Evolutionary conservation across 2,329 filamentous ascomycete genomes (phyloP), one percentile per base, ranked within the genome.

Genomic region (Epichloe uncinata): DNA sequence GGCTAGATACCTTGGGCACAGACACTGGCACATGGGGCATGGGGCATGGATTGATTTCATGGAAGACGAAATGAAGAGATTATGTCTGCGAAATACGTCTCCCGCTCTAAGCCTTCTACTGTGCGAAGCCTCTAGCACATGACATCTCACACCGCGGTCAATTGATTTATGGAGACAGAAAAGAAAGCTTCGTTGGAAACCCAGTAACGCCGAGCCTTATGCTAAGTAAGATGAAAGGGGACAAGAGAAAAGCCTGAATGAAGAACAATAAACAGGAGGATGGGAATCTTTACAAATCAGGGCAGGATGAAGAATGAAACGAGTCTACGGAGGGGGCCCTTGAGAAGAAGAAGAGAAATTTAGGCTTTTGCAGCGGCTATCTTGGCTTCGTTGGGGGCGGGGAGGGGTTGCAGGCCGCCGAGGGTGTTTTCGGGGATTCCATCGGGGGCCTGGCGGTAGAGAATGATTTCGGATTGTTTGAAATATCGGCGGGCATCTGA

Each of bases 401-500:
- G 67, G 38, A 74, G 63, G 47, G 62, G 59, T 47, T 70, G 69
- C 45, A 63, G 67, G 55, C 66, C 69, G 41, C 69, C 66, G 37
- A 13, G 35, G 45, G 57, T 57, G 42, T 57, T 55, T 49, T 62
- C 49, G 34, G 62, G 60, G 3, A 60, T 54, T 22, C 75, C 69
- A 55, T 83, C 79, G 6, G 80, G 79, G 16, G 79, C 75, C 65
- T 97, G 93, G 56, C 93, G 83, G 73, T 86, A 97, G 48, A 98
- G 82, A 52, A 96, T 90, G 64, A 98, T 98, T 71, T 98, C 93
- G 48, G 89, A 96, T 69, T 98, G 93, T 69, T 98, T 98, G 73
- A 98, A 98, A 72, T 98, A 98, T 60, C 93, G 82, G 60, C 93
- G 82, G 46, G 93, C 93, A 67, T 98, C 93, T 90, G 37, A 2